Evolutionary conservation across 2,329 filamentous ascomycete species (phyloP).

Genomic region (Remersonia thermophila): DNA sequence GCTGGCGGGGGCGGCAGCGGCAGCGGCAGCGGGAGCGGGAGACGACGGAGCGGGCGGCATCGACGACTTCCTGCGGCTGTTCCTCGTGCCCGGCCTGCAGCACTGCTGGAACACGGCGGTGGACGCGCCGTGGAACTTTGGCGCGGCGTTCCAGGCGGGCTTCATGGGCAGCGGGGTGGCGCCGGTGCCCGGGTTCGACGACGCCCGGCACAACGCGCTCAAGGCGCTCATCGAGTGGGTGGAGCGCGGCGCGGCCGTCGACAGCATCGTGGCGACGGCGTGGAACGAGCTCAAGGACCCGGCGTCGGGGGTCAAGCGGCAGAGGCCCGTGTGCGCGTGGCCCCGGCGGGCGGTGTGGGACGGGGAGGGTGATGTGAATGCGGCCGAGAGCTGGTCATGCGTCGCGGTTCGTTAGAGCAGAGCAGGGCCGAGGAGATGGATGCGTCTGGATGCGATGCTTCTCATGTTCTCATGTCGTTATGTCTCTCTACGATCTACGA

Average conservation of each 20-base stretch:
- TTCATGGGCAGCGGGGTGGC: constrained; percentile 17
- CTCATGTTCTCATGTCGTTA: too few relatives aligned
- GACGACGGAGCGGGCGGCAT: constrained; percentile 13
- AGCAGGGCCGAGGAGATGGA: too few relatives aligned
- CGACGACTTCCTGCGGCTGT: constrained; percentile 38
- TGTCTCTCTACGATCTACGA: too few relatives aligned
- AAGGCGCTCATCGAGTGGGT: constrained; percentile 23
- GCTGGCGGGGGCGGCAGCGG: neutral
- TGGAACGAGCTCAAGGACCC: constrained; percentile 11
- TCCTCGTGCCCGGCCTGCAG: constrained; percentile 37
- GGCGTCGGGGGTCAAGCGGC: constrained; percentile 13
- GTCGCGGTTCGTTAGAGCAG: too few relatives aligned
- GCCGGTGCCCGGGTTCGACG: constrained; percentile 25
- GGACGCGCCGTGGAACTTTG: constrained; percentile 26
- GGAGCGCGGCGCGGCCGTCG: constrained; percentile 20
- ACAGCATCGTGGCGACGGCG: constrained; percentile 14
- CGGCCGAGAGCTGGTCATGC: constrained; percentile 12
- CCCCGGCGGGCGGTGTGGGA: constrained; percentile 14
- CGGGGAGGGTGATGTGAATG: constrained; percentile 10
- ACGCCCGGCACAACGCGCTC: constrained; percentile 24
- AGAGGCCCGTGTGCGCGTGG: constrained; percentile 18
- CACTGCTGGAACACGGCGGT: constrained; percentile 30
- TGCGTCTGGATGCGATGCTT: too few relatives aligned
- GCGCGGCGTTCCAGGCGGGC: constrained; percentile 19
- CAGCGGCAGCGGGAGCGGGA: neutral